Percentiles rank a stretch among this genome's conserved stretches.
phyloP scores from a whole-genome alignment of 2,329 filamentous ascomycete species.

The Paecilomyces fulvus region DNA sequence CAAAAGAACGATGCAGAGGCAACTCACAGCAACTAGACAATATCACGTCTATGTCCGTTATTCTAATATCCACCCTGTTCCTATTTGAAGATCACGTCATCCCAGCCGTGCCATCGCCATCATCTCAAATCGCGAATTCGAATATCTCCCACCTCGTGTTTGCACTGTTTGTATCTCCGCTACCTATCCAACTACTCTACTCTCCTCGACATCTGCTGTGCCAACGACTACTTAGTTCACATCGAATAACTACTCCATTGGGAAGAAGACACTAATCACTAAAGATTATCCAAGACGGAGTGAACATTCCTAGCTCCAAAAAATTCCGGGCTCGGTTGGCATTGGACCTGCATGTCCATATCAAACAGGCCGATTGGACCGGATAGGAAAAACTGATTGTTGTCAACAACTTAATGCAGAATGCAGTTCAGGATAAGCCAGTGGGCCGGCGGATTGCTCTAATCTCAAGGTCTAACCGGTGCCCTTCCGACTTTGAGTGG shows the following conservation, averaged over 20 bases:
- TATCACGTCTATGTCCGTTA: not conserved
- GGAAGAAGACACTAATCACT: not conserved
- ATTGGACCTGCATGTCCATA: not conserved
- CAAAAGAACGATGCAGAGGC: not conserved
- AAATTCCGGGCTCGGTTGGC: not conserved
- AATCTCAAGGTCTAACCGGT: not conserved
- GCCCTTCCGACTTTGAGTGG: not conserved
- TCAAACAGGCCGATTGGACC: not conserved
- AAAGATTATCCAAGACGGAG: not conserved
- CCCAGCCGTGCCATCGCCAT: not conserved
- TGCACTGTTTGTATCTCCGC: not conserved
- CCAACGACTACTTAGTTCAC: not conserved
- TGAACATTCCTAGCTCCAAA: not conserved
- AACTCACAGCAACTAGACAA: not conserved
- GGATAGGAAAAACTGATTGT: not conserved
- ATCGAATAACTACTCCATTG: not conserved
- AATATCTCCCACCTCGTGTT: not conserved
- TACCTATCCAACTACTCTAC: not conserved
- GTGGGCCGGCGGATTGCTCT: not conserved
- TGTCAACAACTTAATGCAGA: not conserved
- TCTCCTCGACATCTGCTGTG: not conserved
- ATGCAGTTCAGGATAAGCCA: not conserved
- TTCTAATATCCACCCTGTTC: not conserved
- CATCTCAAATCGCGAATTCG: not conserved
- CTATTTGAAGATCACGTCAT: not conserved